Conservation (phyloP, 768 basidiomycete genomes). For the Pisolithus marmoratus region DNA sequence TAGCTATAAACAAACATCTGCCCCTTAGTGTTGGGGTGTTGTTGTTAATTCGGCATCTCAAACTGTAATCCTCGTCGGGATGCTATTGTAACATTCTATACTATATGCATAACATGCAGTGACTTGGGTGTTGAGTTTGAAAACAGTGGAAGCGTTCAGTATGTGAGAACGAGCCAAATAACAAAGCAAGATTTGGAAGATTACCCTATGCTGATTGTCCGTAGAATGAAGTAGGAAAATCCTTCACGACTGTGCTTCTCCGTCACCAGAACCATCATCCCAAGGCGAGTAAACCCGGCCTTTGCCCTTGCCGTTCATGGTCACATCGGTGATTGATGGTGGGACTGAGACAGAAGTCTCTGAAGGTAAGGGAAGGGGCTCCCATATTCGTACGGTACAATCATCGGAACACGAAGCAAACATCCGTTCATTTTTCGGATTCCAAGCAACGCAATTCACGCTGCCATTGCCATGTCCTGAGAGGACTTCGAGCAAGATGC, state of each 20-base stretch:
- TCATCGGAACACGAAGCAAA: conserved; percentile 98
- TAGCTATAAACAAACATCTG: background rate
- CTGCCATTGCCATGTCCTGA: conserved; percentile 83
- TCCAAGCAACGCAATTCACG: conserved; percentile 97
- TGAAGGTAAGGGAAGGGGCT: conserved; percentile 29
- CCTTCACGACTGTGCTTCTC: conserved; percentile 6
- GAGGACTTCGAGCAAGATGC: conserved; percentile 79
- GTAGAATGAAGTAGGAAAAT: conserved; percentile 21
- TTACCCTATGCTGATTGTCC: conserved; percentile 22
- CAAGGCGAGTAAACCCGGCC: conserved; percentile 52
- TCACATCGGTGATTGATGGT: conserved; percentile 14
- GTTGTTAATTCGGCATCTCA: background rate
- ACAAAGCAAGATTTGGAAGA: conserved; percentile 22
- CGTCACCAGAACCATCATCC: conserved; percentile 25
- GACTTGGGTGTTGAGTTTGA: conserved; percentile 15
- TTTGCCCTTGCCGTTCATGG: conserved; percentile 53
- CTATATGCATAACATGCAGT: conserved; percentile 26
- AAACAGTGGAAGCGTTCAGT: conserved; percentile 19
- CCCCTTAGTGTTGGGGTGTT: background rate
- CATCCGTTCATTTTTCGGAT: conserved; percentile 81
- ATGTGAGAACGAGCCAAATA: conserved; percentile 13
- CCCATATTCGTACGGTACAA: conserved; percentile 86
- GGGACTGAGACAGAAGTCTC: conserved; percentile 13
- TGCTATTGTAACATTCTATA: conserved; percentile 31
- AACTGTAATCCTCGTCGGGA: conserved; percentile 15